Percentiles rank a stretch among this genome's conserved stretches.
phyloP scores from a whole-genome alignment of 768 basidiomycete genomes.

The Macrolepiota dolichaula region DNA sequence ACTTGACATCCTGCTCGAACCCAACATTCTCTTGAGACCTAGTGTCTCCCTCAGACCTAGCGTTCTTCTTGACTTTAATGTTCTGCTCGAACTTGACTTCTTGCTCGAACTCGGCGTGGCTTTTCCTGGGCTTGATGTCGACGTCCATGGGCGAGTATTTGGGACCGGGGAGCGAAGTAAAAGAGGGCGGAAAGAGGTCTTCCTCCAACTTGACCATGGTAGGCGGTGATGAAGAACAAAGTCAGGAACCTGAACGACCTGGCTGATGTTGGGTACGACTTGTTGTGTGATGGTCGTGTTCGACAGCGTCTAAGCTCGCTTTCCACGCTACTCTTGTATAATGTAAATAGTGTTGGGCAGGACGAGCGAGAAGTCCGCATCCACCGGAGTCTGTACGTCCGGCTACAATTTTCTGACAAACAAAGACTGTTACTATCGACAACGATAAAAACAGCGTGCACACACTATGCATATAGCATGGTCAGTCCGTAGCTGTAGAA shows the following conservation, averaged over 20 bases:
- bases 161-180: slow-evolving; percentile 23
- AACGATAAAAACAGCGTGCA: neutral
- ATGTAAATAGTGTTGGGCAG: neutral
- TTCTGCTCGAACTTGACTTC: slow-evolving; percentile 24
- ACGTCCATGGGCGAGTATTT: slow-evolving; percentile 24
- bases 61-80: too few species aligned
- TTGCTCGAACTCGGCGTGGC: neutral
- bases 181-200: slow-evolving; percentile 25
- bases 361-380: neutral
- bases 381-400: neutral
- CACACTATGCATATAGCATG: neutral
- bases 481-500: neutral
- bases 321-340: neutral
- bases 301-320: neutral
- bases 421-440: neutral
- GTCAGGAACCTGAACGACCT: neutral
- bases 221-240: slow-evolving; percentile 8
- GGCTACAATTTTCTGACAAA: slow-evolving; percentile 2
- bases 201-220: slow-evolving; percentile 15
- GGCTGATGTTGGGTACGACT: slow-evolving; percentile 2
- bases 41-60: too few species aligned
- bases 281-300: neutral
- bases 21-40: too few species aligned
- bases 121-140: slow-evolving; percentile 28
- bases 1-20: too few species aligned